Conservation (phyloP, 371 early-diverging fungal species). For the Mortierella sp. region DNA sequence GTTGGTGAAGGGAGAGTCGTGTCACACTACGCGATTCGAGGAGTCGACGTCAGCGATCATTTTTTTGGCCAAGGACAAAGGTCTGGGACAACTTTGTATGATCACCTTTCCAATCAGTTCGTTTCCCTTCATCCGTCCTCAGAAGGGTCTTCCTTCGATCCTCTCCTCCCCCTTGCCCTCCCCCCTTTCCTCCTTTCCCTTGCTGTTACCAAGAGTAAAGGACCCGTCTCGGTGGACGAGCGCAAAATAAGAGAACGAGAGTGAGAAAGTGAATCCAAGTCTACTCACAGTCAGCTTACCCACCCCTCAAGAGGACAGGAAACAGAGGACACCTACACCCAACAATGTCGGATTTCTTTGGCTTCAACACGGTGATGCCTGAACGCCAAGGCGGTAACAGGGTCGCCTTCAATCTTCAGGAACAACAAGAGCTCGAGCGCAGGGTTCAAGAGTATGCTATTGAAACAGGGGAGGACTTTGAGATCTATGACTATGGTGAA, state of each 20-base stretch:
- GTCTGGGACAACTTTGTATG: background rate
- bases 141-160: too few relatives aligned
- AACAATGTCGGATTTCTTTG: constrained; percentile 54
- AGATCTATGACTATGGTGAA: constrained; percentile 56
- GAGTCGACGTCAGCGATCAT: background rate
- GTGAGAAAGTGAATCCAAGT: constrained; percentile 7
- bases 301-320: background rate
- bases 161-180: background rate
- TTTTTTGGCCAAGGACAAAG: background rate
- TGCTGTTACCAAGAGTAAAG: background rate
- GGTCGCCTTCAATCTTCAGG: constrained; percentile 50
- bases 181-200: constrained; percentile 7
- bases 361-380: constrained; percentile 71
- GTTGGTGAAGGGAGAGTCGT: background rate
- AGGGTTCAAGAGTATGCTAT: constrained; percentile 60
- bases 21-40: background rate
- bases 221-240: constrained; percentile 2
- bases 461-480: constrained; percentile 54
- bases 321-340: background rate
- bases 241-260: constrained; percentile 8
- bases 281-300: background rate
- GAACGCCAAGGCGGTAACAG: constrained; percentile 60
- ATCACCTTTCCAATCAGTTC: background rate
- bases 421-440: constrained; percentile 59
- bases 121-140: constrained; percentile 9